Evolutionary conservation across 495 filamentous ascomycete species (phyloP).

Genomic region (Lentithecium fluviatile): DNA sequence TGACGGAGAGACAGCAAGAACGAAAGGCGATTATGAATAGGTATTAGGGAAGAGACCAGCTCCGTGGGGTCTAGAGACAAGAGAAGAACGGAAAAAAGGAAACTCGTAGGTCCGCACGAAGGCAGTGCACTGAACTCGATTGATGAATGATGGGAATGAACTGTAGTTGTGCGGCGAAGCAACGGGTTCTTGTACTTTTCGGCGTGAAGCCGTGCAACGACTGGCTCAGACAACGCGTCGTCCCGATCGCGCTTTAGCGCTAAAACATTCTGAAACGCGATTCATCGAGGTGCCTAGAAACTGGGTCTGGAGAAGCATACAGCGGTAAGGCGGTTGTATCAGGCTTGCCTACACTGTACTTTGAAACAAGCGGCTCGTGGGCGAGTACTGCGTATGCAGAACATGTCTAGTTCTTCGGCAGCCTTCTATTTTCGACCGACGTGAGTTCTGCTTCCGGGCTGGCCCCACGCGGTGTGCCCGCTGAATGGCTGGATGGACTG

Average conservation of each 20-base stretch:
- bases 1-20: not conserved
- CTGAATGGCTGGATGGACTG: slow-evolving; percentile 29
- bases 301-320: not conserved
- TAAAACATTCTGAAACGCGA: slow-evolving; percentile 34
- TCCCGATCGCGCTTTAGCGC: slow-evolving; percentile 24
- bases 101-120: slow-evolving; percentile 17
- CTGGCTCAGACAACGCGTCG: slow-evolving; percentile 24
- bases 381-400: slow-evolving; percentile 25
- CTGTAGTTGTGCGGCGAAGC: slow-evolving; percentile 33
- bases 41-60: slow-evolving; percentile 35
- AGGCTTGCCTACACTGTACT: slow-evolving; percentile 24
- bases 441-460: slow-evolving; percentile 10
- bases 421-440: slow-evolving; percentile 12
- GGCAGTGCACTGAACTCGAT: slow-evolving; percentile 20
- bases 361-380: slow-evolving; percentile 25
- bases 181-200: slow-evolving; percentile 31
- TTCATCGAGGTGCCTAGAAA: slow-evolving; percentile 14
- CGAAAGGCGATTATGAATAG: slow-evolving; percentile 34
- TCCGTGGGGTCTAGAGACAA: slow-evolving; percentile 31
- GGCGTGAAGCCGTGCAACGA: slow-evolving; percentile 28
- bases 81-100: slow-evolving; percentile 31
- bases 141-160: slow-evolving; percentile 14
- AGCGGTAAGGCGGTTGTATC: slow-evolving; percentile 29
- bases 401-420: not conserved
- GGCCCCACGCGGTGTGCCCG: not conserved